Evolutionary conservation across 768 basidiomycete species (phyloP).

Genomic region (Phaeotremella fagi): DNA sequence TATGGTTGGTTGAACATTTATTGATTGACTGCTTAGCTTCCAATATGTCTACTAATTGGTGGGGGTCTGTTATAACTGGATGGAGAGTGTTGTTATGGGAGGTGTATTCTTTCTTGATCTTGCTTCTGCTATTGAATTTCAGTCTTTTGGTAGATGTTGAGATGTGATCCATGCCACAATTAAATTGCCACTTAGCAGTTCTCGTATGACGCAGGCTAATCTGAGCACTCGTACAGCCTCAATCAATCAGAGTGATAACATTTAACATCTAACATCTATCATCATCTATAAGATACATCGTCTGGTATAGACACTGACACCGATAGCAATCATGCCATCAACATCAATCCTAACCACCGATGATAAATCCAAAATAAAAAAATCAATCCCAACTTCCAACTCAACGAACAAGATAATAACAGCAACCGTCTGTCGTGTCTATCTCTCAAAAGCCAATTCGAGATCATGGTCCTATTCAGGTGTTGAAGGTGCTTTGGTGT

Average conservation of each 20-base stretch:
- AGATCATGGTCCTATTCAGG: conserved; percentile 75
- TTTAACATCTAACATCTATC: no score
- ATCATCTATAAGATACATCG: no score
- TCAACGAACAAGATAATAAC: conserved; percentile 65
- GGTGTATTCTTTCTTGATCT: no score
- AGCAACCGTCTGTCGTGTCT: conserved; percentile 81
- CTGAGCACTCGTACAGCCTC: no score
- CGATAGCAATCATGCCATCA: conserved; percentile 58
- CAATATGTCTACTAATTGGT: not conserved
- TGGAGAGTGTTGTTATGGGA: not conserved
- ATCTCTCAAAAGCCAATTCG: conserved; percentile 59
- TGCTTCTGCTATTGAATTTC: no score
- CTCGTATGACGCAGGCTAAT: no score
- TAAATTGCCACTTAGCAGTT: no score
- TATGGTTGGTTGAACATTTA: not conserved
- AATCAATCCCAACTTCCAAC: conserved; percentile 53
- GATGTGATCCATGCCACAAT: no score
- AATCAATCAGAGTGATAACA: no score
- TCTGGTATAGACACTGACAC: no score
- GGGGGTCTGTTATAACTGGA: no score
- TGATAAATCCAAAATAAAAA: conserved; percentile 73
- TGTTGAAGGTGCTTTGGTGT: conserved; percentile 75
- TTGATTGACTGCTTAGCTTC: not conserved
- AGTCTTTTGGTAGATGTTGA: no score
- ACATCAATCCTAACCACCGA: conserved; percentile 64